Percentiles rank a stretch among this genome's conserved stretches.
These are phyloP conservation scores for Russula abietina DNA, from an alignment of 768 basidiomycete species.

Conservation along the genomic window DNA sequence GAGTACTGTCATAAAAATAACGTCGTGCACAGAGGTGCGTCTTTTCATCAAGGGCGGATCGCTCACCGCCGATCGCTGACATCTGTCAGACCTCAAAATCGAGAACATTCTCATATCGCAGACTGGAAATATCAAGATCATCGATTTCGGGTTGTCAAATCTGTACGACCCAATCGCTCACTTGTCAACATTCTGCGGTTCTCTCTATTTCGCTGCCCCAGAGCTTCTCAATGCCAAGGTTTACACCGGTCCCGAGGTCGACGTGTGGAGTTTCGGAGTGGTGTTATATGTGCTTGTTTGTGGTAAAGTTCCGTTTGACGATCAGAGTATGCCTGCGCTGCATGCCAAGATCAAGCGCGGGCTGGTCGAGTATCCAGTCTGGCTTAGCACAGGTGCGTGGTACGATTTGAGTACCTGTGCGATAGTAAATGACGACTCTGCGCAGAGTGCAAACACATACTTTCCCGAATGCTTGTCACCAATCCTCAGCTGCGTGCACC, in stretches of 20 bases:
- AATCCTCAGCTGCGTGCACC: constrained; percentile 81
- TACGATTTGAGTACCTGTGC: not conserved
- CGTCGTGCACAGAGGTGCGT: constrained; percentile 86
- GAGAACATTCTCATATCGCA: constrained; percentile 99
- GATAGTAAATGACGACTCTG: constrained; percentile 2
- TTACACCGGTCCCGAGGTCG: constrained; percentile 96
- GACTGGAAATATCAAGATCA: constrained; percentile 98
- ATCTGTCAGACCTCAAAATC: constrained; percentile 79
- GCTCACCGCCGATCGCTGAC: constrained; percentile 2
- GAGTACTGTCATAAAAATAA: constrained; percentile 97
- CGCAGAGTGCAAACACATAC: constrained; percentile 87
- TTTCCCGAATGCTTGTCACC: constrained; percentile 94
- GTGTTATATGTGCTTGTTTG: constrained; percentile 97
- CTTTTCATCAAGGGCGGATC: constrained; percentile 12
- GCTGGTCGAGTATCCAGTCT: constrained; percentile 93
- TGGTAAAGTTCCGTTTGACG: constrained; percentile 98
- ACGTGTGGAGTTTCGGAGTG: constrained; percentile 98
- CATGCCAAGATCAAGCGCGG: constrained; percentile 99
- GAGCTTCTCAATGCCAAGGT: constrained; percentile 95
- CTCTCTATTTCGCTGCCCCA: constrained; percentile 96
- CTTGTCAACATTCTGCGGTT: constrained; percentile 94
- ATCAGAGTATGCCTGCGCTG: constrained; percentile 97
- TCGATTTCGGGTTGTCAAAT: constrained; percentile 98
- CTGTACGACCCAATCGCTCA: constrained; percentile 78
- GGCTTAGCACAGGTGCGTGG: constrained; percentile 82